Conservation (phyloP, 2,329 filamentous ascomycete genomes). For the Cercospora sp. region DNA sequence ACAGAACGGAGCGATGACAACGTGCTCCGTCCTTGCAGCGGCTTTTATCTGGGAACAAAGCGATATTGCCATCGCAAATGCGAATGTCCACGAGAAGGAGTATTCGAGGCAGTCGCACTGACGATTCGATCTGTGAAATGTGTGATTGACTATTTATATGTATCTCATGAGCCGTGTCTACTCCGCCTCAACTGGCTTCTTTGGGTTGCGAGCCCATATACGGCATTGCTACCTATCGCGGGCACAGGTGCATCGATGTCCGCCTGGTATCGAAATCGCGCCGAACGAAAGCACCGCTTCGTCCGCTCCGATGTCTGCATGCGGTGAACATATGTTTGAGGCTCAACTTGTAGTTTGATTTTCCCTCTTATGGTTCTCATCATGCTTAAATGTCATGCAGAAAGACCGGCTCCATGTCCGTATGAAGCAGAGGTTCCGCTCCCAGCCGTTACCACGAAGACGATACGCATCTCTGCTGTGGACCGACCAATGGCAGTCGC, state of each 20-base stretch:
- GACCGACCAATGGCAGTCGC: background rate
- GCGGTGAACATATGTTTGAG: background rate
- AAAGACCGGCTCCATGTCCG: background rate
- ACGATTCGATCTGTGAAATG: background rate
- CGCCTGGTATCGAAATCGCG: background rate
- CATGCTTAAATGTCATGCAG: background rate
- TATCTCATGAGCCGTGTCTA: background rate
- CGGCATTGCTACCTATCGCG: background rate
- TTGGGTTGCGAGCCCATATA: background rate
- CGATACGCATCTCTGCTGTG: background rate
- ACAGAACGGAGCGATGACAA: background rate
- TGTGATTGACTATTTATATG: background rate
- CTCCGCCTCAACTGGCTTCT: background rate
- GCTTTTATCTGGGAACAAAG: background rate
- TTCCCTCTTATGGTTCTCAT: background rate
- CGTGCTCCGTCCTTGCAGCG: background rate
- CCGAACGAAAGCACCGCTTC: background rate
- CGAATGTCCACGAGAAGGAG: background rate
- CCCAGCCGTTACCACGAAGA: background rate
- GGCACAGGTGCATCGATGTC: background rate
- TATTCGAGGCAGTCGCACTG: background rate
- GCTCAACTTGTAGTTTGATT: background rate
- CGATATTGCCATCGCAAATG: background rate
- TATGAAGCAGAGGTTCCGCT: background rate
- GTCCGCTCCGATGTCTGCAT: background rate